Evolutionary conservation across 352 stramenopile species (phyloP), one percentile per base, ranked within the genome.

Genomic region (Globisporangium ultimum): DNA sequence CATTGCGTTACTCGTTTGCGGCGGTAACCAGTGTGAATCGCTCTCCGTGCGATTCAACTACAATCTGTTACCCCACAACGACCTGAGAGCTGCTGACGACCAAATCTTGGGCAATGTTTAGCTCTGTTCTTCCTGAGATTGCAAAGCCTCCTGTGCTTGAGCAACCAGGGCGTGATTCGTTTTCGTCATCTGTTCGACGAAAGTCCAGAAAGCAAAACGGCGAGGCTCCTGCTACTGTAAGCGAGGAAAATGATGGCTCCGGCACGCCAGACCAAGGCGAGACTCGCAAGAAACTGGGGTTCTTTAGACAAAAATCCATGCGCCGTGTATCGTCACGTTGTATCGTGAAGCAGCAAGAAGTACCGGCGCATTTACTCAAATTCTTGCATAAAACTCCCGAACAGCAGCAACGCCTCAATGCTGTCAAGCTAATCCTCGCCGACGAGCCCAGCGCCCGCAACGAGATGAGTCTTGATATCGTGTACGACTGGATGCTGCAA

Each of bases 401-500:
- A 50, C 71, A 89, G 18, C 70, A 84, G 53, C 52, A 79, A 34
- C 68, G 70, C 0, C 51, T 89, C n/a, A 70, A 72, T 18, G 66
- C 60, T 11, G 72, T 88, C 14, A 91, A 88, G 60, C 17, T 41
- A 3, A 88, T 81, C 40, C 64, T 91, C 7, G 56, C 61, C 10
- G 77, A 87, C 45, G 72, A 88, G 22, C 74, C 80, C 0, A 69
- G 67, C 10, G 38, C 68, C 2, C 76, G 82, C 28, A 87, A 85
- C 42, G 82, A 91, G 55, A 61, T 80, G 43, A 88, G 79, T 54
- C 76, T 89, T 32, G 76, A 89, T 18, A 42, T 89, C 1, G 75
- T 91, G 5, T 91, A 89, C 68, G 67, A 76, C 43, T 91, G 82
- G 82, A 91, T 91, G 82, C 67, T 89, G 48, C 71, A 82, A 42